phyloP scores from a whole-genome alignment of 176 grass and related monocot species.

The Carex pumila region DNA sequence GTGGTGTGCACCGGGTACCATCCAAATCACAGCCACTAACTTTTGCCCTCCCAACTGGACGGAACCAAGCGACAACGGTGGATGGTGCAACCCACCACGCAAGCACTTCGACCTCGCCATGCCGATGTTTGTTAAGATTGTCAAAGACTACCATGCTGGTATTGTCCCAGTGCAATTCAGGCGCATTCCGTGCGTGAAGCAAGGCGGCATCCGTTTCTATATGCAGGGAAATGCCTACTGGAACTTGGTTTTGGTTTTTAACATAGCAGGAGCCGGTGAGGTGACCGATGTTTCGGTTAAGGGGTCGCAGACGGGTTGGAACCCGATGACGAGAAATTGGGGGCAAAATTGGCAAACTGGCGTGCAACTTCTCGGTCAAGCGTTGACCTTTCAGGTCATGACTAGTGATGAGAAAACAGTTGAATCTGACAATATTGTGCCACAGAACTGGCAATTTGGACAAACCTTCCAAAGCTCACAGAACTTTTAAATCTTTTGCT shows the following conservation, averaged over 20 bases:
- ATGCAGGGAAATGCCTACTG: constrained; percentile 31
- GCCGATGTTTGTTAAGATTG: constrained; percentile 26
- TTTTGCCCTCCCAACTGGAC: constrained; percentile 24
- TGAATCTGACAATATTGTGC: constrained; percentile 23
- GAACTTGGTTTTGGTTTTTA: constrained; percentile 35
- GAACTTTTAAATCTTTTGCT: background rate
- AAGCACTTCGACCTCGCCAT: constrained; percentile 32
- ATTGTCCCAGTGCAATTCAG: constrained; percentile 30
- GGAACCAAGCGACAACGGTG: constrained; percentile 16
- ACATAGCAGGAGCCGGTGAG: constrained; percentile 26
- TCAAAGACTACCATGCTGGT: constrained; percentile 17
- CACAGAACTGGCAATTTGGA: constrained; percentile 30
- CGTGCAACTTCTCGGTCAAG: constrained; percentile 9
- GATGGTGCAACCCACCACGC: constrained; percentile 28
- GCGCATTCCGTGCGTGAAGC: constrained; percentile 23
- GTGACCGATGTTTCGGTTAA: constrained; percentile 16
- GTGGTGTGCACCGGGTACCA: constrained; percentile 16
- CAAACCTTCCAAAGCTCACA: constrained; percentile 15
- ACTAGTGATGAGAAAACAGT: constrained; percentile 19
- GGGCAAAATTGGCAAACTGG: constrained; percentile 33
- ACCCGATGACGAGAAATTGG: constrained; percentile 30
- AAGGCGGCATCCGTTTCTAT: constrained; percentile 25
- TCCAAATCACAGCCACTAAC: constrained; percentile 22
- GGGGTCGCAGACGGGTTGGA: constrained; percentile 25
- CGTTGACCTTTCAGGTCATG: constrained; percentile 22